A percentile compares a stretch with the other conserved stretches of the same genome.
Evolutionary conservation across 495 filamentous ascomycete genomes (phyloP).

Genomic region (Aspergillus saccharolyticus): DNA sequence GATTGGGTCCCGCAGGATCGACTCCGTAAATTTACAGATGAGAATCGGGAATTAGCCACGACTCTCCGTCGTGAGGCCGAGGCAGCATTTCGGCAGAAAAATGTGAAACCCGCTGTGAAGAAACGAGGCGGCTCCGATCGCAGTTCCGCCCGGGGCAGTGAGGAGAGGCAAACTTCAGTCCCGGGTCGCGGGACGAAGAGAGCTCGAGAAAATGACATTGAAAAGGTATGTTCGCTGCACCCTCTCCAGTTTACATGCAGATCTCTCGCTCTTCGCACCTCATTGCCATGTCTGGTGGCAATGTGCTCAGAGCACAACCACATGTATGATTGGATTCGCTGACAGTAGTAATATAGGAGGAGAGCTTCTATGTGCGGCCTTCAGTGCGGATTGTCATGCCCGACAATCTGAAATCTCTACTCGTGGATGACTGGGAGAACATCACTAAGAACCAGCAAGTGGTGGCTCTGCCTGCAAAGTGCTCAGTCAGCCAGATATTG

Average conservation of each 20-base stretch:
- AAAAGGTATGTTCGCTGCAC: constrained; percentile 59
- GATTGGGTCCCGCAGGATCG: constrained; percentile 97
- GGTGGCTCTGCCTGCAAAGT: constrained; percentile 71
- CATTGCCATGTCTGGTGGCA: neutral
- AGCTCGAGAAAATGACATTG: constrained; percentile 75
- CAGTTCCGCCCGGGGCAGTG: constrained; percentile 77
- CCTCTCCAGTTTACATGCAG: neutral
- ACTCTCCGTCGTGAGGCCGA: constrained; percentile 42
- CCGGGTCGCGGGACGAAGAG: constrained; percentile 65
- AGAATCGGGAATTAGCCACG: constrained; percentile 79
- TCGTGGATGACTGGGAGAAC: constrained; percentile 99
- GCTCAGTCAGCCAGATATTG: constrained; percentile 71
- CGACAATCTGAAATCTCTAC: constrained; percentile 78
- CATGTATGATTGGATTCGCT: neutral
- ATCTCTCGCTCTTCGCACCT: neutral
- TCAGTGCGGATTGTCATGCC: constrained; percentile 75
- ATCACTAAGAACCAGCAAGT: constrained; percentile 90
- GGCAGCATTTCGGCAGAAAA: constrained; percentile 34
- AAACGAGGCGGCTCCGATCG: constrained; percentile 65
- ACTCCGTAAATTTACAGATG: constrained; percentile 87
- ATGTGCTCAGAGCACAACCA: neutral
- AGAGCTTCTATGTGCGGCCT: constrained; percentile 71
- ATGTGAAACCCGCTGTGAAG: constrained; percentile 48
- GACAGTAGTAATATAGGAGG: constrained; percentile 56
- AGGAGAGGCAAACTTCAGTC: constrained; percentile 70